Base-by-base conservation (phyloP, 2,329 filamentous ascomycete species). In the Scedosporium dehoogii region DNA sequence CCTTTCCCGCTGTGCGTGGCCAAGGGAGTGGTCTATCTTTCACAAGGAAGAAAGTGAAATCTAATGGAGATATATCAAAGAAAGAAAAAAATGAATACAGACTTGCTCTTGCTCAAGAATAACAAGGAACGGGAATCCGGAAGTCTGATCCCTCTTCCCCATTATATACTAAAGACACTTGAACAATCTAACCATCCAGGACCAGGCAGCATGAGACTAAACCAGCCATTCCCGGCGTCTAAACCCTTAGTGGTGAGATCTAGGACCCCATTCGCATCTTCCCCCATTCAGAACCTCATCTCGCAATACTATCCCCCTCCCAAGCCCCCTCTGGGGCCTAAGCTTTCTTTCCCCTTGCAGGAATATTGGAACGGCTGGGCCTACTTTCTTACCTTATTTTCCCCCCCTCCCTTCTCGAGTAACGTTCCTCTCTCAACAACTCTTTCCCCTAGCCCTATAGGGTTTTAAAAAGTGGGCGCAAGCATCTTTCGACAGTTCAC, bases 351-450 rank as follows among this genome's bases (percentile, higher is more conserved):
- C 51, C 23, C 51, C 51, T 23, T 55, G 51, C 51, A 55, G 51
- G 33, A 55, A 55, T 55, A 55, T 55, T 55, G 51, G 51, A 55
- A 16, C 51, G 51, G 51, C 51, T 55, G 51, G 51, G 51, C 18
- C 14, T 38, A 10, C 33, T 38, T 38, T 38, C 33, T 38, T 38
- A 12, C 33, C 33, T 38, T 38, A 38, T 38, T 38, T 23, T 23
- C 27, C 10, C 6, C 12, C 48, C 48, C 48, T 53, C 21, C 48
- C 48, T 53, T 10, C 48, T 53, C 51, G 33, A 38, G 33, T 14
- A 38, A 55, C 51, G 18, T 23, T 25, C 16, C 18, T 27, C 23
- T 27, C 51, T 5, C 12, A 27, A 23, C 18, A 27, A 23, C 51
- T 23, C 23, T 14, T 21, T 55, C 23, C 23, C 51, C 23, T 55